Percentiles rank a stretch among this genome's conserved stretches.
Conservation (phyloP, 1,284 basidiomycete genomes). For the Puccinia coronata region DNA sequence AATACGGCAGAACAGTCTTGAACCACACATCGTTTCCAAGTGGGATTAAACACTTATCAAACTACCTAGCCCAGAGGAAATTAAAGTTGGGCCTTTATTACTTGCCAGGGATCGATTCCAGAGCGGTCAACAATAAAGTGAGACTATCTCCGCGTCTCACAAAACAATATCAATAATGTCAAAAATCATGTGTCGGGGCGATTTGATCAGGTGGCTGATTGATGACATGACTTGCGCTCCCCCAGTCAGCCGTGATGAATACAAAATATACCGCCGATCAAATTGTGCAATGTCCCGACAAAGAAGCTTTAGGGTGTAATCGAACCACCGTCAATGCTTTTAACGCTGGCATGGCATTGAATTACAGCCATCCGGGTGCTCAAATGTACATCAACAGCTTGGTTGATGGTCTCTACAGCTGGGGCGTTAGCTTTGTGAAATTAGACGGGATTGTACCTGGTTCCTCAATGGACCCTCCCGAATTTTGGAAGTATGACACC, state of each 20-base stretch:
- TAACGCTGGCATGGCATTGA: slow-evolving; percentile 24
- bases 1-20: slow-evolving; percentile 18
- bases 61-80: slow-evolving; percentile 17
- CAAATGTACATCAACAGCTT: slow-evolving; percentile 42
- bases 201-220: background rate
- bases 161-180: too few species aligned
- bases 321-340: slow-evolving; percentile 35
- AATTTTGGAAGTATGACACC: slow-evolving; percentile 9
- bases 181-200: too few species aligned
- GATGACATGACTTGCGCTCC: background rate
- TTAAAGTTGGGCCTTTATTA: slow-evolving; percentile 42
- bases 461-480: slow-evolving; percentile 6
- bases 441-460: slow-evolving; percentile 44
- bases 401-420: slow-evolving; percentile 38
- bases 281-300: slow-evolving; percentile 40
- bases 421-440: slow-evolving; percentile 46
- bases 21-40: slow-evolving; percentile 23
- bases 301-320: slow-evolving; percentile 1
- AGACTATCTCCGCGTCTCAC: background rate
- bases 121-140: slow-evolving; percentile 29
- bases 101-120: slow-evolving; percentile 35
- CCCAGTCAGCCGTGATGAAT: slow-evolving; percentile 13
- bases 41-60: slow-evolving; percentile 6
- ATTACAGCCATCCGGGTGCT: slow-evolving; percentile 42
- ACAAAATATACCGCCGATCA: slow-evolving; percentile 43